A percentile compares a stretch with the other conserved stretches of the same genome.
These are phyloP conservation scores for Fusarium camptoceras DNA, from an alignment of 2,329 filamentous ascomycete species.

Conservation along the genomic window DNA sequence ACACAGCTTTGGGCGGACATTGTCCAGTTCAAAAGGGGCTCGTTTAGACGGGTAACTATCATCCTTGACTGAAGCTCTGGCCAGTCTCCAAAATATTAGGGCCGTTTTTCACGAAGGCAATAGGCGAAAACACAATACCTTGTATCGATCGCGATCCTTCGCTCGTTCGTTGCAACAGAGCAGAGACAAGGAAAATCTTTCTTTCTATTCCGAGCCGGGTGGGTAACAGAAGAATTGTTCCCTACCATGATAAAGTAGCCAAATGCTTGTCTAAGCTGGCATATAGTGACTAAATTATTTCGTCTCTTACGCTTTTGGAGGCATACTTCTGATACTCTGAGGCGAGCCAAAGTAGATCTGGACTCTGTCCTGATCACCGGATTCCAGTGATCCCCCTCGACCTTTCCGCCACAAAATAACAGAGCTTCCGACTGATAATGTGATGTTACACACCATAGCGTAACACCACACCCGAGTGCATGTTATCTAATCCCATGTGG, in stretches of 20 bases:
- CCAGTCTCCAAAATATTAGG: conserved; percentile 22
- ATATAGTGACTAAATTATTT: too few relatives aligned
- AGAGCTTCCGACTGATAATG: not conserved
- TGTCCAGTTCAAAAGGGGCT: conserved; percentile 9
- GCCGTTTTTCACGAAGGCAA: conserved; percentile 15
- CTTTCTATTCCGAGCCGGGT: too few relatives aligned
- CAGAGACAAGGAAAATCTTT: not conserved
- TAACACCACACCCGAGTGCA: not conserved
- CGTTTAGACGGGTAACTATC: not conserved
- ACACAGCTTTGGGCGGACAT: not conserved
- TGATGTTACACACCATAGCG: conserved; percentile 11
- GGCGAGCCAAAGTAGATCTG: too few relatives aligned
- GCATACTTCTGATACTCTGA: too few relatives aligned
- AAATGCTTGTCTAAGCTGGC: not conserved
- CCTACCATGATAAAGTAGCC: not conserved
- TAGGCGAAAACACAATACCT: conserved; percentile 4
- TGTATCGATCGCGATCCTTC: conserved; percentile 15
- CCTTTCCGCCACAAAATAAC: not conserved
- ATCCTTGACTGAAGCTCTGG: conserved; percentile 12
- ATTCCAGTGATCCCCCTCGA: not conserved
- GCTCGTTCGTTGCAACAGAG: not conserved
- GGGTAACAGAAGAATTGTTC: too few relatives aligned
- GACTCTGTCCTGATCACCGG: not conserved
- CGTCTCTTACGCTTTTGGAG: too few relatives aligned
- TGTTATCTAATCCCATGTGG: conserved; percentile 2